phyloP scores from a whole-genome alignment of 805 yeast species.

The Brettanomyces bruxellensis region DNA sequence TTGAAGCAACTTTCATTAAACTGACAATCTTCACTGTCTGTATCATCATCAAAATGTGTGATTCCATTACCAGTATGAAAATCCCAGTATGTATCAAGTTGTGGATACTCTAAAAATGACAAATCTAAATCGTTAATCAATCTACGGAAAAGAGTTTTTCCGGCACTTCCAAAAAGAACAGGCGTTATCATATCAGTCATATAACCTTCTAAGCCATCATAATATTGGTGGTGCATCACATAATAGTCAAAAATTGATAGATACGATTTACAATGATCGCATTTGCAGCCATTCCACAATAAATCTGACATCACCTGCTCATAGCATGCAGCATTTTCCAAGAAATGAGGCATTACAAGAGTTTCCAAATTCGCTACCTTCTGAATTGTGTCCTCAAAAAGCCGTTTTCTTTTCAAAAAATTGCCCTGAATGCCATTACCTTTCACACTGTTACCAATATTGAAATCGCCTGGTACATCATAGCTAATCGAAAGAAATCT shows the following conservation, averaged over 20 bases:
- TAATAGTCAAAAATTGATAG: conserved; percentile 49
- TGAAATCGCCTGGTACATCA: conserved; percentile 48
- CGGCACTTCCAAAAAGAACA: conserved; percentile 44
- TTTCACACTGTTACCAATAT: conserved; percentile 33
- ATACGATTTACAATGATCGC: conserved; percentile 41
- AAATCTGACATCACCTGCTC: conserved; percentile 63
- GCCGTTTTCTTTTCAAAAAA: conserved; percentile 45
- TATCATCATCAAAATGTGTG: conserved; percentile 21
- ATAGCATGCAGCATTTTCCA: conserved; percentile 55
- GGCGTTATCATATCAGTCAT: conserved; percentile 57
- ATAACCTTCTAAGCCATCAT: conserved; percentile 32
- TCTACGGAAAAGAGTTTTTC: conserved; percentile 34
- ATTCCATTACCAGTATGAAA: conserved; percentile 33
- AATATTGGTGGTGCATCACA: conserved; percentile 56
- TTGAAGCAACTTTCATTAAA: conserved; percentile 36
- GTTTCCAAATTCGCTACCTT: conserved; percentile 30
- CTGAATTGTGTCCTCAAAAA: conserved; percentile 44
- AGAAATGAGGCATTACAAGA: conserved; percentile 48
- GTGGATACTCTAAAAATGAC: conserved; percentile 20
- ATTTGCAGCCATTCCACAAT: conserved; percentile 72
- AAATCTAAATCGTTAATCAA: conserved; percentile 16
- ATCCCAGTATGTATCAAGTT: conserved; percentile 32
- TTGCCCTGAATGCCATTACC: conserved; percentile 60
- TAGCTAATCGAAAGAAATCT: conserved; percentile 45
- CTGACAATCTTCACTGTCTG: conserved; percentile 29